These are phyloP conservation scores for Laetiporus sulphureus DNA, from an alignment of 1,284 basidiomycete species.

Conservation along the genomic window DNA sequence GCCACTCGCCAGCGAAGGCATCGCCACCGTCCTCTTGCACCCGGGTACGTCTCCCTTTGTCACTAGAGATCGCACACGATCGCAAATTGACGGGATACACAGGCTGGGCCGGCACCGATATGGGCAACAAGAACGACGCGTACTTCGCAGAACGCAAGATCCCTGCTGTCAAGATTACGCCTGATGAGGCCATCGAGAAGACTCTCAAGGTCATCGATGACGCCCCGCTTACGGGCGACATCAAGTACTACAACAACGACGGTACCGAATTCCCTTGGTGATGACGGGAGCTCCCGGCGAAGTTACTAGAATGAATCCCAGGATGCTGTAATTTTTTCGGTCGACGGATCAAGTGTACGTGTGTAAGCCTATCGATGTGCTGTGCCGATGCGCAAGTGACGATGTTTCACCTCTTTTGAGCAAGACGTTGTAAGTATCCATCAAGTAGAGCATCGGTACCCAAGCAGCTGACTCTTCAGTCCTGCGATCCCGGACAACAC, in stretches of 20 bases:
- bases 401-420: no score
- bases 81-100: not conserved
- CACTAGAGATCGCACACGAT: not conserved
- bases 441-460: no score
- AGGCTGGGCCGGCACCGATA: conserved; percentile 8
- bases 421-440: no score
- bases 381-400: no score
- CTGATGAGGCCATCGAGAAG: not conserved
- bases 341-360: no score
- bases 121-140: not conserved
- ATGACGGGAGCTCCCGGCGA: no score
- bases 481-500: no score
- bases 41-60: conserved; percentile 1
- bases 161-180: not conserved
- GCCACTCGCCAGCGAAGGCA: conserved; percentile 2
- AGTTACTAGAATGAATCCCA: no score
- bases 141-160: not conserved
- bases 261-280: conserved; percentile 5
- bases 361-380: no score
- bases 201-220: conserved; percentile 1
- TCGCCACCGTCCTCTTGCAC: conserved; percentile 5
- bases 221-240: conserved; percentile 1
- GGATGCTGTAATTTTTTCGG: no score
- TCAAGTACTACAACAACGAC: not conserved
- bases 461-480: no score